These are phyloP conservation scores for Mortierella sp. DNA, from an alignment of 371 early-diverging fungal genomes.

Conservation along the genomic window DNA sequence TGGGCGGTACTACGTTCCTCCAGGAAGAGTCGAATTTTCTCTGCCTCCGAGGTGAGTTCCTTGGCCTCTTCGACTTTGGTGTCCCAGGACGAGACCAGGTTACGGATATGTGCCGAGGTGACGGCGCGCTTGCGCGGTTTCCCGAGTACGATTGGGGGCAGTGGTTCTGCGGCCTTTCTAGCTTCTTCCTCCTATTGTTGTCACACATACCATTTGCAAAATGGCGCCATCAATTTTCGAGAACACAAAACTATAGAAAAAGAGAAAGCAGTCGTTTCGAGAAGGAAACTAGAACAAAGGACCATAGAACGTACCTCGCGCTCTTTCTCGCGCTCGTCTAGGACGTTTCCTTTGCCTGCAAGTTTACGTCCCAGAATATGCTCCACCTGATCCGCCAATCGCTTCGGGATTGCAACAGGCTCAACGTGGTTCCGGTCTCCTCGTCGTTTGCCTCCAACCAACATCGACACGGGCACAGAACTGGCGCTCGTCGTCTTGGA, in stretches of 20 bases:
- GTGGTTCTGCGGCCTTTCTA: slow-evolving; percentile 42
- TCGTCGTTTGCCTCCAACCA: slow-evolving; percentile 36
- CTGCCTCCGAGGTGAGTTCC: slow-evolving; percentile 40
- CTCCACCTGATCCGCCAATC: slow-evolving; percentile 50
- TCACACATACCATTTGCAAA: too few species aligned
- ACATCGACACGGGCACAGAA: slow-evolving; percentile 24
- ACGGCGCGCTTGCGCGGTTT: slow-evolving; percentile 54
- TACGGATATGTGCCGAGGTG: slow-evolving; percentile 49
- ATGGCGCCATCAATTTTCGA: not conserved
- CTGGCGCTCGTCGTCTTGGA: slow-evolving; percentile 21
- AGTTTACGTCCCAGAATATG: slow-evolving; percentile 55
- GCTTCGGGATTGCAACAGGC: slow-evolving; percentile 52
- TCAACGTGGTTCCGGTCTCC: slow-evolving; percentile 51
- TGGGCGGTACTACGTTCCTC: slow-evolving; percentile 49
- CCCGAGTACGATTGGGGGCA: slow-evolving; percentile 53
- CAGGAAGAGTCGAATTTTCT: slow-evolving; percentile 40
- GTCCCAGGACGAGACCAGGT: slow-evolving; percentile 57
- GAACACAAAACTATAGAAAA: not conserved
- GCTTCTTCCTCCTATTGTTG: slow-evolving; percentile 48
- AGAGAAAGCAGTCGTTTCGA: not conserved
- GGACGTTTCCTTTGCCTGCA: slow-evolving; percentile 56
- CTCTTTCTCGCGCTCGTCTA: slow-evolving; percentile 50
- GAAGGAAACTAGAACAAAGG: not conserved
- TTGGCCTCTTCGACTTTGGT: slow-evolving; percentile 52
- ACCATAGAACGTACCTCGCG: slow-evolving; percentile 36